phyloP scores from a whole-genome alignment of 306 rosid genomes.

The Senna siamea region DNA sequence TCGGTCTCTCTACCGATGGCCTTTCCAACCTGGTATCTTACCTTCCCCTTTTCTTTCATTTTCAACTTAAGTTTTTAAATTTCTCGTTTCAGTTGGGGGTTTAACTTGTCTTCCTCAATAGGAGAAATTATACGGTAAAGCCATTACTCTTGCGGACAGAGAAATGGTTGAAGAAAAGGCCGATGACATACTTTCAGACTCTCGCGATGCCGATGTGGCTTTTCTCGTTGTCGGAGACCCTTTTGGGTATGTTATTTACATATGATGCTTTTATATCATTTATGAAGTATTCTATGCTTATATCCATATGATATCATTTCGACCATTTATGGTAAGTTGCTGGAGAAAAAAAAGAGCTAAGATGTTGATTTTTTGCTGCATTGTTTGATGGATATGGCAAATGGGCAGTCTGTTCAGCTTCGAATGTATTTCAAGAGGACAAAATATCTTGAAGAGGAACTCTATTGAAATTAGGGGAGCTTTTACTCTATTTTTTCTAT shows the following conservation, averaged over 20 bases:
- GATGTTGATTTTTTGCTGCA: background rate
- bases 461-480: background rate
- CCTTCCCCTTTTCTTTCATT: background rate
- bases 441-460: background rate
- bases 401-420: background rate
- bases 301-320: background rate
- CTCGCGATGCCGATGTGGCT: conserved; percentile 46
- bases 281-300: background rate
- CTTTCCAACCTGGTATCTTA: conserved; percentile 64
- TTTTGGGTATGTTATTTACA: conserved; percentile 43
- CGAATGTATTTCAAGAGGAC: background rate
- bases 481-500: background rate
- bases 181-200: conserved; percentile 44
- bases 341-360: too few species aligned
- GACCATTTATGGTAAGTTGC: background rate
- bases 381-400: background rate
- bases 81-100: background rate
- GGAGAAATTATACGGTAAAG: conserved; percentile 76
- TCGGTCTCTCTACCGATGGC: conserved; percentile 76
- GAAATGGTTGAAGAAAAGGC: conserved; percentile 91
- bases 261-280: background rate
- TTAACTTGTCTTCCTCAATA: conserved; percentile 12
- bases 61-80: background rate
- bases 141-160: conserved; percentile 79
- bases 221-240: conserved; percentile 63